phyloP scores from a whole-genome alignment of 225 moss, liverwort and hornwort genomes.

The Takakia lepidozioides region DNA sequence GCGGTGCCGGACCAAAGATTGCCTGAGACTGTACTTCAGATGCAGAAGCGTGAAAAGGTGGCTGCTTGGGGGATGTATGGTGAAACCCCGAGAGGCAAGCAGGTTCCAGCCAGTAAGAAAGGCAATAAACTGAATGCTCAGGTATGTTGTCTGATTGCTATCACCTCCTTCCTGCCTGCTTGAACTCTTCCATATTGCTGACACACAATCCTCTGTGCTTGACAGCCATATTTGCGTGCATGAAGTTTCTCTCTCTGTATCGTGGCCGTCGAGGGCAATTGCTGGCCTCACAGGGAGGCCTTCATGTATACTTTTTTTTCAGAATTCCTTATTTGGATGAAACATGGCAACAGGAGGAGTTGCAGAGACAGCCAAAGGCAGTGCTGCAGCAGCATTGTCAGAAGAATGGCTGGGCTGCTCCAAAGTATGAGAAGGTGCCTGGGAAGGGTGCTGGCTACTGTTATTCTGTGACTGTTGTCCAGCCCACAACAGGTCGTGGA shows the following conservation, averaged over 20 bases:
- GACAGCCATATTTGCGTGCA: too few relatives aligned
- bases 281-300: too few relatives aligned
- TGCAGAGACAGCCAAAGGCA: conserved; percentile 82
- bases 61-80: conserved; percentile 72
- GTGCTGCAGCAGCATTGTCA: conserved; percentile 98
- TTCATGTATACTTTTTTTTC: too few relatives aligned
- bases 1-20: conserved; percentile 46
- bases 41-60: conserved; percentile 64
- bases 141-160: conserved; percentile 19
- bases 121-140: conserved; percentile 53
- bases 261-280: too few relatives aligned
- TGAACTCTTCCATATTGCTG: too few relatives aligned
- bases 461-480: conserved; percentile 88
- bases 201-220: too few relatives aligned
- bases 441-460: conserved; percentile 58
- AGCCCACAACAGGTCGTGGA: conserved; percentile 82
- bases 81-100: conserved; percentile 43
- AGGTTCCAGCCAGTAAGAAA: conserved; percentile 46
- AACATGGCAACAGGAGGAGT: conserved; percentile 61
- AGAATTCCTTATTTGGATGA: too few relatives aligned
- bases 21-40: conserved; percentile 66
- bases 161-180: background rate
- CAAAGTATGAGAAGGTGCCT: conserved; percentile 85
- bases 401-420: conserved; percentile 92
- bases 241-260: too few relatives aligned